Evolutionary conservation across 192 early-diverging fungal genomes (phyloP).

Genomic region (Coemansia interrupta): DNA sequence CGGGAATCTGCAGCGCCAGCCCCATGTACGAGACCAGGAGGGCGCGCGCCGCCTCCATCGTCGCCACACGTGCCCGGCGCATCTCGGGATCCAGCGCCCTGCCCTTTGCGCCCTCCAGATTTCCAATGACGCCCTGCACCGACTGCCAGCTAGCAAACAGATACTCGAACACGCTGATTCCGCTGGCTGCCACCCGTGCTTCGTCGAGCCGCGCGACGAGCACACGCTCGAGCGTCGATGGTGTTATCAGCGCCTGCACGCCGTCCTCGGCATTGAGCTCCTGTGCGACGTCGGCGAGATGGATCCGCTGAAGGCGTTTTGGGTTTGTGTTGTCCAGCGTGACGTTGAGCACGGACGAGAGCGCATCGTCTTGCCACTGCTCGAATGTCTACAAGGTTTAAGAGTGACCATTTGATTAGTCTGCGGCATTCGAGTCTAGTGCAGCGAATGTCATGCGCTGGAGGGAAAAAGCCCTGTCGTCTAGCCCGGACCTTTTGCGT

Average conservation of each 20-base stretch:
- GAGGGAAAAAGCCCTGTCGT: too few species aligned
- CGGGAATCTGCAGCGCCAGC: conserved; percentile 78
- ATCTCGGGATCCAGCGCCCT: conserved; percentile 57
- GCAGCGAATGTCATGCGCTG: too few species aligned
- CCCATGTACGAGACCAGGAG: conserved; percentile 82
- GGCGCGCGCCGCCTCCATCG: conserved; percentile 56
- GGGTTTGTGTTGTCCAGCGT: conserved; percentile 61
- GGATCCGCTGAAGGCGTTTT: conserved; percentile 19
- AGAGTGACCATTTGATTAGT: too few species aligned
- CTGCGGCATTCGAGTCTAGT: too few species aligned
- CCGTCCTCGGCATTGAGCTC: conserved; percentile 37
- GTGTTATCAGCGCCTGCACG: conserved; percentile 37
- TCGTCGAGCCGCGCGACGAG: conserved; percentile 70
- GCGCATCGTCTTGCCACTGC: conserved; percentile 79
- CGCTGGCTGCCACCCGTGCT: conserved; percentile 34
- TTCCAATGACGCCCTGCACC: conserved; percentile 51
- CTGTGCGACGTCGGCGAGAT: conserved; percentile 24
- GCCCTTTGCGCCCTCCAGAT: conserved; percentile 45
- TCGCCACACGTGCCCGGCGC: conserved; percentile 57
- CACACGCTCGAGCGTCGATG: conserved; percentile 60
- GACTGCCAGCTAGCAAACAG: conserved; percentile 62
- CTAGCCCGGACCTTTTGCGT: too few species aligned
- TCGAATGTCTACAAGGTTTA: conserved; percentile 17
- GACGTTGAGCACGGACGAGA: conserved; percentile 72
- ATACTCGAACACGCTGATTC: conserved; percentile 60